Evolutionary conservation across 768 basidiomycete species (phyloP), one percentile per base, ranked within the genome.

Genomic region (Neoboletus brunneissimus): DNA sequence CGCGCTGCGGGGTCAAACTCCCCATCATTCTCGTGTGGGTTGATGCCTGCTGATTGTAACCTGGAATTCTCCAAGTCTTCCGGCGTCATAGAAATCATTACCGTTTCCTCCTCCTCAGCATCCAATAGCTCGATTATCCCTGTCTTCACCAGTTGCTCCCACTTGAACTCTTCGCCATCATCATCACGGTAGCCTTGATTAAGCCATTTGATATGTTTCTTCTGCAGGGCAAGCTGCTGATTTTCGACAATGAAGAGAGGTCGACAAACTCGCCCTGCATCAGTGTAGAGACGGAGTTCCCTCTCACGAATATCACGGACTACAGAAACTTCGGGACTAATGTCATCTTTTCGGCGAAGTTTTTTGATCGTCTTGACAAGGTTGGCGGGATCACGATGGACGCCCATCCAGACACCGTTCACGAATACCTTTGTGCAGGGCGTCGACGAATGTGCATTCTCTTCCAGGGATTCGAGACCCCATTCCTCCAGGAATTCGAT

Each of bases 371-470:
- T 97, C 67, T 88, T 89, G 54, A 98, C 91, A 54, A 99, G 79
- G 62, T 93, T 89, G 40, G 88, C 87, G 9, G 96, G 90, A 67
- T 98, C 93, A 48, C 94, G 89, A 75, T 98, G 97, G 15, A 98
- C 91, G 58, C 97, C 97, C 83, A 97, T 94, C 97, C 97, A 99
- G 13, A 98, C 95, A 68, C 97, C 97, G 66, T 99, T 99, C 60
- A 99, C 91, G 71, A 99, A 99, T 20, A 99, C 93, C 74, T 98
- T 98, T 20, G 96, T 98, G 56, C 85, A 85, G 2, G 91, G 88
- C 11, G 86, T 87, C 20, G 85, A 77, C 6, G 89, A 88, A 68
- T 91, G 89, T 0, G 90, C 89, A 65, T 94, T 96, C 73, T 98
- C 94, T 69, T 97, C 94, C 57, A 98, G 73, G 18, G 91, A 92